Percentiles rank a stretch among this genome's conserved stretches.
phyloP scores from a whole-genome alignment of 176 grass and related monocot genomes.

The Cocos nucifera region DNA sequence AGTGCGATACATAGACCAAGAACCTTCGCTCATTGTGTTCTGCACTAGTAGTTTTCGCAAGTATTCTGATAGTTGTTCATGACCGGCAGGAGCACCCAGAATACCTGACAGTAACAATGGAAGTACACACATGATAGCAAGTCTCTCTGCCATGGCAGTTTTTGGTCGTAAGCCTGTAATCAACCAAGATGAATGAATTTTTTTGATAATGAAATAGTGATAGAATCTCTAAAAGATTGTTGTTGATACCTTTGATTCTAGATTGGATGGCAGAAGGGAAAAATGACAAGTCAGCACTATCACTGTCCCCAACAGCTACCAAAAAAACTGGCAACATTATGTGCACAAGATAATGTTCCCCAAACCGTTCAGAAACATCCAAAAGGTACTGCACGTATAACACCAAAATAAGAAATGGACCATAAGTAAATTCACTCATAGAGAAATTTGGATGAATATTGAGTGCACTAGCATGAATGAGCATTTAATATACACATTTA shows the following conservation, averaged over 20 bases:
- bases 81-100: slow-evolving; percentile 59
- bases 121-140: slow-evolving; percentile 67
- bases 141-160: slow-evolving; percentile 57
- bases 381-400: slow-evolving; percentile 55
- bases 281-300: slow-evolving; percentile 77
- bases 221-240: background rate
- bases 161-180: slow-evolving; percentile 75
- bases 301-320: slow-evolving; percentile 78
- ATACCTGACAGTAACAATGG: slow-evolving; percentile 87
- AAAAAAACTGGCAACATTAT: slow-evolving; percentile 95
- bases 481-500: slow-evolving; percentile 17
- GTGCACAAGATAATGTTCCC: slow-evolving; percentile 75
- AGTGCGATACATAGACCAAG: slow-evolving; percentile 65
- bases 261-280: slow-evolving; percentile 72
- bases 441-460: too few relatives aligned
- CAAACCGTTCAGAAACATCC: slow-evolving; percentile 65
- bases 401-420: slow-evolving; percentile 15
- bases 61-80: slow-evolving; percentile 60
- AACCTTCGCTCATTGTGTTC: slow-evolving; percentile 45
- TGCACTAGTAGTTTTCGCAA: slow-evolving; percentile 85
- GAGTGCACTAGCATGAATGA: background rate
- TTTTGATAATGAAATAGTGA: too few relatives aligned
- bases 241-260: slow-evolving; percentile 70
- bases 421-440: background rate
- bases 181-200: slow-evolving; percentile 6